A percentile compares a stretch with the other conserved stretches of the same genome.
Evolutionary conservation across 2,329 filamentous ascomycete species (phyloP).

Genomic region (Claviceps humidiphila): DNA sequence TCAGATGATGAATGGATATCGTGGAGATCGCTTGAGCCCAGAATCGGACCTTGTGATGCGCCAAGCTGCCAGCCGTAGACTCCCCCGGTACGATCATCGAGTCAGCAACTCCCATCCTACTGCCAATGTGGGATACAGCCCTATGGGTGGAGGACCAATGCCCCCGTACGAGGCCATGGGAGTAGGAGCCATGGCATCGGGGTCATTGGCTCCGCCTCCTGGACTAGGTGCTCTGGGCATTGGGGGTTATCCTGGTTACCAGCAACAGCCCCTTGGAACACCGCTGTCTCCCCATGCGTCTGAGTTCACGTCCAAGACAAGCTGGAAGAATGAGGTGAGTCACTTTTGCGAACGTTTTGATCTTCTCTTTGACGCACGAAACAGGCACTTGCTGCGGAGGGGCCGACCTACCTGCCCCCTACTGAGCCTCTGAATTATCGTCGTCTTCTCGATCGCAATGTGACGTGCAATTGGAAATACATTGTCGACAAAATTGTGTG

Average conservation of each 20-base stretch:
- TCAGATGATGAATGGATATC: conserved; percentile 26
- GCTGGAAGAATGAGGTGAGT: conserved; percentile 44
- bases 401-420: conserved; percentile 69
- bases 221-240: conserved; percentile 25
- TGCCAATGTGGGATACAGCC: conserved; percentile 20
- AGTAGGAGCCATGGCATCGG: conserved; percentile 19
- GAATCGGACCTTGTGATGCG: conserved; percentile 36
- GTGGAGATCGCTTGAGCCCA: conserved; percentile 31
- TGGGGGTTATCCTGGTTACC: conserved; percentile 34
- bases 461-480: conserved; percentile 98
- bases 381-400: conserved; percentile 31
- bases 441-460: conserved; percentile 83
- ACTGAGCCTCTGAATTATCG: conserved; percentile 94
- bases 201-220: conserved; percentile 20
- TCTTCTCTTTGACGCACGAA: conserved; percentile 7
- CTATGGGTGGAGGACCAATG: conserved; percentile 14
- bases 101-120: conserved; percentile 23
- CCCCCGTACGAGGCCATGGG: conserved; percentile 24
- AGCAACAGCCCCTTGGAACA: conserved; percentile 46
- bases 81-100: conserved; percentile 33
- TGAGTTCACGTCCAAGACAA: conserved; percentile 51
- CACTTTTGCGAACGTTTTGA: not conserved
- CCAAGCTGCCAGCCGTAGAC: conserved; percentile 28
- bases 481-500: conserved; percentile 99
- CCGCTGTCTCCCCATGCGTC: conserved; percentile 60